Conservation (phyloP, 208 protist species). For the Trichomonas tenax region DNA sequence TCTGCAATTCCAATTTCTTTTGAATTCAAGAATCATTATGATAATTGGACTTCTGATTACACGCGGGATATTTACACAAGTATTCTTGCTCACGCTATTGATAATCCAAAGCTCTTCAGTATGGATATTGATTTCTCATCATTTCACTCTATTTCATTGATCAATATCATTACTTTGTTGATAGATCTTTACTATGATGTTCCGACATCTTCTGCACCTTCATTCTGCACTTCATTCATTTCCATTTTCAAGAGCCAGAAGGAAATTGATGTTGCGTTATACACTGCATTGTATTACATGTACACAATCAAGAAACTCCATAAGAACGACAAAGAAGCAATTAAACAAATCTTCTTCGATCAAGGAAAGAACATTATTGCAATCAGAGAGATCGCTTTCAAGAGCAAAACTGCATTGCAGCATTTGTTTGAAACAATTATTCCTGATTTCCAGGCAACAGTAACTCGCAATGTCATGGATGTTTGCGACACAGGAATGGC, state of each 20-base stretch:
- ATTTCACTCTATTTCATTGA: background rate
- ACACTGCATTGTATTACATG: background rate
- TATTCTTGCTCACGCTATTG: background rate
- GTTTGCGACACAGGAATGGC: background rate
- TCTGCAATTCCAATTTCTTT: background rate
- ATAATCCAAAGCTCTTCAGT: background rate
- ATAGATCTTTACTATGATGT: background rate
- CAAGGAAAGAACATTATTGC: background rate
- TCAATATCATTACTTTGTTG: background rate
- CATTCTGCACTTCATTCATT: background rate
- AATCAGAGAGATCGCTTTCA: background rate
- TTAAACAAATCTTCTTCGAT: background rate
- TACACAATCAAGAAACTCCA: background rate
- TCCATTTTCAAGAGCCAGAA: background rate
- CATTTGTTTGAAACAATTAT: background rate
- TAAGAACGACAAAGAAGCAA: background rate
- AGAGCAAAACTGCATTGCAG: background rate
- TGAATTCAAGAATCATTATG: background rate
- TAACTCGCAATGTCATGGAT: background rate
- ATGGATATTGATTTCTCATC: background rate
- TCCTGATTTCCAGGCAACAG: background rate
- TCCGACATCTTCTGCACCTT: background rate
- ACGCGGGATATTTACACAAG: background rate
- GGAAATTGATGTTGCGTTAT: background rate
- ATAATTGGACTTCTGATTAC: background rate